Evolutionary conservation across 108 stramenopile species (phyloP).

Genomic region (Nannochloropsis salina): DNA sequence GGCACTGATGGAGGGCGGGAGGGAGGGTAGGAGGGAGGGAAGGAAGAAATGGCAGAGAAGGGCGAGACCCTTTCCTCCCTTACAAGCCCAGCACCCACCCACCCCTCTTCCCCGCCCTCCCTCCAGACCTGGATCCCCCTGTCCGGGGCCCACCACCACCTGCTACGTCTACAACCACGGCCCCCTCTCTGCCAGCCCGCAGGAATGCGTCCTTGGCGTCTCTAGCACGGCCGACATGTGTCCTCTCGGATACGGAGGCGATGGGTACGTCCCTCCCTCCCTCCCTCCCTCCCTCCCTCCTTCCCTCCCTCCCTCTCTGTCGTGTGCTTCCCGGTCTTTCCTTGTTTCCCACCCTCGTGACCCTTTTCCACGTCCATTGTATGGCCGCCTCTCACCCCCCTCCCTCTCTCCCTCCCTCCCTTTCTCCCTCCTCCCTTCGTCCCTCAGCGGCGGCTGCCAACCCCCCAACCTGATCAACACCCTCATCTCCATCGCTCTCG

Average conservation of each 20-base stretch:
- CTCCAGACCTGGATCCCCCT: conserved; percentile 8
- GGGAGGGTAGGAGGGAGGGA: neutral
- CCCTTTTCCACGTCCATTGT: no score
- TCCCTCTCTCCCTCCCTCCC: no score
- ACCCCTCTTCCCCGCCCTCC: neutral
- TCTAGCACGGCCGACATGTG: conserved; percentile 60
- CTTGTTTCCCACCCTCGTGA: no score
- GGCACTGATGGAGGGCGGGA: neutral
- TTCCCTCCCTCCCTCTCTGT: no score
- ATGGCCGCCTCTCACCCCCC: no score
- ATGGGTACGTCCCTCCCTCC: no score
- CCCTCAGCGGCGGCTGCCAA: conserved; percentile 71
- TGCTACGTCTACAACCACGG: neutral
- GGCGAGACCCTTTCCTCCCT: neutral
- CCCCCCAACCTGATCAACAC: conserved; percentile 94
- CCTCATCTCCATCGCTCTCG: conserved; percentile 92
- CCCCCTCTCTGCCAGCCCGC: neutral
- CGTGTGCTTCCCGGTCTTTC: no score
- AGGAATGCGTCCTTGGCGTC: neutral
- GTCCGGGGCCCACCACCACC: neutral
- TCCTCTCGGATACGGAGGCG: conserved; percentile 80
- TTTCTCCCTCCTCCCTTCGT: neutral
- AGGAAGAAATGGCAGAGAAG: neutral
- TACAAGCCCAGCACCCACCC: neutral
- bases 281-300: no score